These are phyloP conservation scores for Sporothrix brunneoviolacea DNA, from an alignment of 2,329 filamentous ascomycete genomes.

Conservation along the genomic window DNA sequence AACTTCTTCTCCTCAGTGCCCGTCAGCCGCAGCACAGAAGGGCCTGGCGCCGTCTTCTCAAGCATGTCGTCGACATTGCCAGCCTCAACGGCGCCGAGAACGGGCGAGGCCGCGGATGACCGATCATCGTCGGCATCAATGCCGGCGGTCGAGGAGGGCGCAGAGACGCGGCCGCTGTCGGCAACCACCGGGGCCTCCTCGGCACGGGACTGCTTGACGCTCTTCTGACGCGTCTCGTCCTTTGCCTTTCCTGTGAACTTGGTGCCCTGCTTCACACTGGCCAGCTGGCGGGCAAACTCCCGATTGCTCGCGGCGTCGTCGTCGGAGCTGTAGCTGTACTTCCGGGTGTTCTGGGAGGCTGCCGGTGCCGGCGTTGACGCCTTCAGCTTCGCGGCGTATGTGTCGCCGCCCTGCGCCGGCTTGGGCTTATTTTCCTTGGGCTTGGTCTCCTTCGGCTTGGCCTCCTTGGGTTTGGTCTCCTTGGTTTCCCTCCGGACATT, in stretches of 20 bases:
- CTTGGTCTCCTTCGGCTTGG: slow-evolving; percentile 27
- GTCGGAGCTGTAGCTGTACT: slow-evolving; percentile 38
- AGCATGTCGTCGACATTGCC: slow-evolving; percentile 88
- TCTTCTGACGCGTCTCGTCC: slow-evolving; percentile 60
- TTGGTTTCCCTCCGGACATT: slow-evolving; percentile 31
- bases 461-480: slow-evolving; percentile 19
- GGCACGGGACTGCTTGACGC: slow-evolving; percentile 62
- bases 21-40: slow-evolving; percentile 72
- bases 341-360: slow-evolving; percentile 14
- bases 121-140: slow-evolving; percentile 76
- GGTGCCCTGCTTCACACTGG: slow-evolving; percentile 63
- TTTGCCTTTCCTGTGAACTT: slow-evolving; percentile 48
- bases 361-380: slow-evolving; percentile 17
- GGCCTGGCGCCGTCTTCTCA: slow-evolving; percentile 60
- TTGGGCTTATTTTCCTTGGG: slow-evolving; percentile 27
- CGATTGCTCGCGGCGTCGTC: slow-evolving; percentile 49
- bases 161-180: slow-evolving; percentile 38
- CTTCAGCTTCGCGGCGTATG: slow-evolving; percentile 31
- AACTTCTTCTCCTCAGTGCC: slow-evolving; percentile 48
- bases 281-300: slow-evolving; percentile 70
- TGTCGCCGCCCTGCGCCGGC: no score
- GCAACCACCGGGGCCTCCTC: slow-evolving; percentile 36
- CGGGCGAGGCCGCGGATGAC: slow-evolving; percentile 63
- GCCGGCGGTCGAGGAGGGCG: slow-evolving; percentile 63
- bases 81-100: slow-evolving; percentile 48